Conservation (phyloP, 2,329 filamentous ascomycete species). For the Macroventuria anomochaeta region DNA sequence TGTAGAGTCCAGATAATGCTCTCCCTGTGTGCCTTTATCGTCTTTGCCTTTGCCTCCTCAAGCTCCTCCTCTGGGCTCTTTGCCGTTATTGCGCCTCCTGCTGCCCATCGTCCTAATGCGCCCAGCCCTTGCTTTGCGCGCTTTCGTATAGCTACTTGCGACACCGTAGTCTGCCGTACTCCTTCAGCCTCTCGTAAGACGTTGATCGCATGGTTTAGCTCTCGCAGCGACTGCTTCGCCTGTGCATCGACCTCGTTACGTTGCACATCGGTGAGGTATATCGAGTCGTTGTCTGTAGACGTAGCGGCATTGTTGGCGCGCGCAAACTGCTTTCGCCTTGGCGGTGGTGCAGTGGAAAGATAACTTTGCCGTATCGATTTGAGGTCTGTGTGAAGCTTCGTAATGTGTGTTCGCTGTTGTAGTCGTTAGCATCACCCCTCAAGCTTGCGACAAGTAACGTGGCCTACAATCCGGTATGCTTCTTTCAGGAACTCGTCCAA, state of each 20-base stretch:
- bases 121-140: conserved; percentile 68
- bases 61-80: conserved; percentile 71
- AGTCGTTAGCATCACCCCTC: conserved; percentile 26
- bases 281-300: conserved; percentile 53
- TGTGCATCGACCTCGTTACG: conserved; percentile 87
- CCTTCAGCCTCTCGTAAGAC: conserved; percentile 82
- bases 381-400: conserved; percentile 79
- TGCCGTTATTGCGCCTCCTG: conserved; percentile 56
- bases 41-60: conserved; percentile 74
- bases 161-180: conserved; percentile 77
- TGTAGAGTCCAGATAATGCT: conserved; percentile 84
- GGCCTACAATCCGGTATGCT: conserved; percentile 84
- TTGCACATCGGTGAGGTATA: conserved; percentile 77
- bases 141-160: conserved; percentile 74
- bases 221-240: conserved; percentile 82
- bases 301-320: conserved; percentile 37
- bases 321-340: conserved; percentile 58
- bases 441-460: conserved; percentile 26
- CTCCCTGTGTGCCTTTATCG: conserved; percentile 75
- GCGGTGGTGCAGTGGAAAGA: conserved; percentile 77
- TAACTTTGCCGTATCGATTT: conserved; percentile 86
- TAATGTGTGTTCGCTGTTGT: conserved; percentile 80
- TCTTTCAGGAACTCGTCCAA: conserved; percentile 92
- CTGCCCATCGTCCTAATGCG: conserved; percentile 72
- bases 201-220: conserved; percentile 81